Percentiles rank a stretch among this genome's conserved stretches.
Conservation (phyloP, 352 stramenopile species). For the Peronospora belbahrii region DNA sequence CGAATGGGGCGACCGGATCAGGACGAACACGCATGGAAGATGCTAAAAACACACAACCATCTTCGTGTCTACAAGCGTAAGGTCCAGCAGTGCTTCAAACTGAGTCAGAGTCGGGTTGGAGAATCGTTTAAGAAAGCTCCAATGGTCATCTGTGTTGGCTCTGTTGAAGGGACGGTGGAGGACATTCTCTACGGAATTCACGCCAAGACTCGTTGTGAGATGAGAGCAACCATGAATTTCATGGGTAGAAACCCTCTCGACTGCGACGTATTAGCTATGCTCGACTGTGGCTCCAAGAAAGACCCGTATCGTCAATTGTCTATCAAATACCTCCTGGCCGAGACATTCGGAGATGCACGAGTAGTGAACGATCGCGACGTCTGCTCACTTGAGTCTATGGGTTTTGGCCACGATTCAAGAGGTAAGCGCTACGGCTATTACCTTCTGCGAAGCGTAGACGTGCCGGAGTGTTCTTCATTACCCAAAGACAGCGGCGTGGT, state of each 20-base stretch:
- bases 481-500: slow-evolving; percentile 36
- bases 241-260: slow-evolving; percentile 37
- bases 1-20: slow-evolving; percentile 23
- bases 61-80: slow-evolving; percentile 41
- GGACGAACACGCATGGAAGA: slow-evolving; percentile 26
- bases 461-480: slow-evolving; percentile 38
- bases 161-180: slow-evolving; percentile 41
- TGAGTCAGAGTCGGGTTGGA: slow-evolving; percentile 8
- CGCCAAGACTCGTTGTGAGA: slow-evolving; percentile 47
- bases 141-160: slow-evolving; percentile 46
- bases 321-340: slow-evolving; percentile 46
- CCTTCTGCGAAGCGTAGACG: slow-evolving; percentile 45
- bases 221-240: slow-evolving; percentile 43
- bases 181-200: slow-evolving; percentile 52
- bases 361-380: slow-evolving; percentile 49
- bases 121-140: slow-evolving; percentile 19
- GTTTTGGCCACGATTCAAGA: slow-evolving; percentile 27
- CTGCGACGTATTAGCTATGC: slow-evolving; percentile 35
- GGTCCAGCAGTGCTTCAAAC: slow-evolving; percentile 1
- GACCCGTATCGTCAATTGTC: slow-evolving; percentile 51
- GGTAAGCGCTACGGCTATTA: slow-evolving; percentile 46
- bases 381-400: slow-evolving; percentile 44
- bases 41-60: slow-evolving; percentile 33
- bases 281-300: slow-evolving; percentile 32
- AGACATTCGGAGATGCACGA: slow-evolving; percentile 33